phyloP scores from a whole-genome alignment of 495 filamentous ascomycete species.

The Emericellopsis terricola region DNA sequence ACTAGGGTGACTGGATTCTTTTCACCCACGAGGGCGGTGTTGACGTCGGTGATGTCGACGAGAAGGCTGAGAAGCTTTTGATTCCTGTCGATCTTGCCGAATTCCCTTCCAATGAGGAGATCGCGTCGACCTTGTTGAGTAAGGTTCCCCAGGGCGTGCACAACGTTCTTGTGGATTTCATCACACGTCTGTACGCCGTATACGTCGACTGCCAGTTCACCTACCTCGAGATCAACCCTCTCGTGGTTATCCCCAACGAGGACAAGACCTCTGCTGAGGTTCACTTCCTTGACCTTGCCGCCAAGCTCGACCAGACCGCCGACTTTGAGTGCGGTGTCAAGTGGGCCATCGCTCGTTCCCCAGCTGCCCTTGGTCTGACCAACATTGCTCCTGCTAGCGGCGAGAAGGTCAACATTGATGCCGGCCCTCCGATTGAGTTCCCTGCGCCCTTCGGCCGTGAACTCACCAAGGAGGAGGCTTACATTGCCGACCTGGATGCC shows the following conservation, averaged over 20 bases:
- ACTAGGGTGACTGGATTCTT: constrained; percentile 95
- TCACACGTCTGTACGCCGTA: constrained; percentile 66
- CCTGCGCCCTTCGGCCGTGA: constrained; percentile 97
- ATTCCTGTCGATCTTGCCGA: constrained; percentile 89
- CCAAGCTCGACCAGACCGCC: constrained; percentile 97
- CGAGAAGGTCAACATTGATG: constrained; percentile 80
- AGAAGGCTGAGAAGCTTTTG: constrained; percentile 94
- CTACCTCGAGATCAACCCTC: constrained; percentile 98
- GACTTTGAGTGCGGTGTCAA: constrained; percentile 99
- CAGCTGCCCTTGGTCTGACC: constrained; percentile 65
- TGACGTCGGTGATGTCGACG: constrained; percentile 97
- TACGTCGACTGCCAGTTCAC: constrained; percentile 99
- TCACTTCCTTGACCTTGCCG: constrained; percentile 94
- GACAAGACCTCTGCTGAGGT: constrained; percentile 84
- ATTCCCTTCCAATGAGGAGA: constrained; percentile 91
- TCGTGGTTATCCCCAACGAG: constrained; percentile 93
- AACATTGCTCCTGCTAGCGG: constrained; percentile 28
- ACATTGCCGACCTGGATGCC: constrained; percentile 94
- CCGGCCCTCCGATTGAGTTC: constrained; percentile 96
- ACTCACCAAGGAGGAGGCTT: constrained; percentile 93
- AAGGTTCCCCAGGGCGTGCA: constrained; percentile 93
- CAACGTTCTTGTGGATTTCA: constrained; percentile 98
- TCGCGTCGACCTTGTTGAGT: constrained; percentile 65
- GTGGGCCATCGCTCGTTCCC: constrained; percentile 88
- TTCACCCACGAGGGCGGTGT: constrained; percentile 99